These are phyloP conservation scores for Danielozyma ontarioensis DNA, from an alignment of 805 yeast genomes.

Conservation along the genomic window DNA sequence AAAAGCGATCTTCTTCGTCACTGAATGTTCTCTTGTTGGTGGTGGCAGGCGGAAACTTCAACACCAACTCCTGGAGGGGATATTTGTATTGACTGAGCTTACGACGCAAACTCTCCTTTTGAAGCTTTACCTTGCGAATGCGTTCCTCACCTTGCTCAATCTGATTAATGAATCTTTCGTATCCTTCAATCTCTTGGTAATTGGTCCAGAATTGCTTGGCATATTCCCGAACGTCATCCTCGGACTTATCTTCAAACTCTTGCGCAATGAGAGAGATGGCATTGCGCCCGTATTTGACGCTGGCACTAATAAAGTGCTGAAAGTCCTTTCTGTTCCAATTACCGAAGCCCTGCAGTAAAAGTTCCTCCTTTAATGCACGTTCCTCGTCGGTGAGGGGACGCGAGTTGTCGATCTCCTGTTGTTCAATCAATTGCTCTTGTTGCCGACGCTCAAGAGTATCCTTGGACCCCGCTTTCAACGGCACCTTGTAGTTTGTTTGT, in stretches of 20 bases:
- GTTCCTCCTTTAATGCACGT: slow-evolving; percentile 53
- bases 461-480: slow-evolving; percentile 51
- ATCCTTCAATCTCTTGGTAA: slow-evolving; percentile 77
- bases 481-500: slow-evolving; percentile 58
- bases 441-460: slow-evolving; percentile 27
- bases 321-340: slow-evolving; percentile 90
- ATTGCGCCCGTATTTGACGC: slow-evolving; percentile 79
- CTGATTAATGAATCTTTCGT: slow-evolving; percentile 73
- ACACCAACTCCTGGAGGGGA: slow-evolving; percentile 74
- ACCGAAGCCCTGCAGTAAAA: slow-evolving; percentile 62
- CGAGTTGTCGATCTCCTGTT: slow-evolving; percentile 69
- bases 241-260: slow-evolving; percentile 78
- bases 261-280: slow-evolving; percentile 63
- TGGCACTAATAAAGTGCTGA: slow-evolving; percentile 66
- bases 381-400: slow-evolving; percentile 82
- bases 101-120: slow-evolving; percentile 72
- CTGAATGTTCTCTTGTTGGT: slow-evolving; percentile 61
- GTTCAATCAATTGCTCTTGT: slow-evolving; percentile 51
- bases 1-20: slow-evolving; percentile 87
- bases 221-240: slow-evolving; percentile 75
- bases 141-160: slow-evolving; percentile 90
- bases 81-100: slow-evolving; percentile 65
- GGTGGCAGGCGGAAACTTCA: slow-evolving; percentile 69
- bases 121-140: slow-evolving; percentile 56
- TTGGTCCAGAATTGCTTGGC: slow-evolving; percentile 78